phyloP scores from a whole-genome alignment of 768 basidiomycete species.

The Sutorius australiensis region DNA sequence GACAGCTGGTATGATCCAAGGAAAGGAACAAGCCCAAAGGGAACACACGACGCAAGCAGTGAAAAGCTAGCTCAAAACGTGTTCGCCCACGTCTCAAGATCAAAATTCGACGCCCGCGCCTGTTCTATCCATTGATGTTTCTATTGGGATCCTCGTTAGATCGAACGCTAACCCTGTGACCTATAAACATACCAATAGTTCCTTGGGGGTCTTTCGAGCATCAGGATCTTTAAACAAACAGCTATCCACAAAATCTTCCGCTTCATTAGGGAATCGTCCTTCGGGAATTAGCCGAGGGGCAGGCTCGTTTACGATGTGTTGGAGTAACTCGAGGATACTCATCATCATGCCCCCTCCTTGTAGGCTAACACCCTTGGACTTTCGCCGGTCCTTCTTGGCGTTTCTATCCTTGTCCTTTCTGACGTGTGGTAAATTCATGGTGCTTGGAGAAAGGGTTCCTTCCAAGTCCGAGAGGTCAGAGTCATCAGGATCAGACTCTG shows the following conservation, averaged over 20 bases:
- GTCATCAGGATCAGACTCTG: slow-evolving; percentile 73
- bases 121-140: slow-evolving; percentile 72
- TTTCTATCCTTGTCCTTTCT: slow-evolving; percentile 41
- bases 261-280: slow-evolving; percentile 66
- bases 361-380: slow-evolving; percentile 88
- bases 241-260: slow-evolving; percentile 82
- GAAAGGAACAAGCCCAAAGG: slow-evolving; percentile 9
- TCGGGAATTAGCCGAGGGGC: slow-evolving; percentile 82
- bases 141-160: slow-evolving; percentile 36
- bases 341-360: slow-evolving; percentile 97
- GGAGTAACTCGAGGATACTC: slow-evolving; percentile 94
- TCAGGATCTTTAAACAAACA: slow-evolving; percentile 92
- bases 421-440: slow-evolving; percentile 41
- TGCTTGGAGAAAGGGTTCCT: slow-evolving; percentile 71
- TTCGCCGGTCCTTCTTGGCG: slow-evolving; percentile 73
- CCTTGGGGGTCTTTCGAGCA: slow-evolving; percentile 79
- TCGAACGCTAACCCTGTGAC: not conserved
- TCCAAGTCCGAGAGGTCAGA: slow-evolving; percentile 77
- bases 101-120: slow-evolving; percentile 55
- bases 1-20: slow-evolving; percentile 26
- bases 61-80: slow-evolving; percentile 49
- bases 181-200: slow-evolving; percentile 56
- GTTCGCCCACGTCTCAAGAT: slow-evolving; percentile 78
- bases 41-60: slow-evolving; percentile 8
- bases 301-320: slow-evolving; percentile 98